phyloP scores from a whole-genome alignment of 176 grass and related monocot genomes.

The Oryza glumipatula region DNA sequence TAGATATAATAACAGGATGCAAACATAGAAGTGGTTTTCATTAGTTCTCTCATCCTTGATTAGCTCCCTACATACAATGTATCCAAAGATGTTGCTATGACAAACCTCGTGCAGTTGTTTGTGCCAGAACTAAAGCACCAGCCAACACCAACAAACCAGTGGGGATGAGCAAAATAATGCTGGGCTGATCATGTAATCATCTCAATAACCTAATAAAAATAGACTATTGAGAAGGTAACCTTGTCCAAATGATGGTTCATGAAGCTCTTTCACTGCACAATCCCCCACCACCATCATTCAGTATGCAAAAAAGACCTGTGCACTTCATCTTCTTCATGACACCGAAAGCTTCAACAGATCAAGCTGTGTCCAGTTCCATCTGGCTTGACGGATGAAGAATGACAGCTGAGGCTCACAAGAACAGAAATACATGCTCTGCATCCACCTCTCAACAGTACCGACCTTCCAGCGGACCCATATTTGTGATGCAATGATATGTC shows the following conservation, averaged over 20 bases:
- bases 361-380: constrained; percentile 6
- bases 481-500: constrained; percentile 42
- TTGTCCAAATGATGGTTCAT: constrained; percentile 45
- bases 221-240: constrained; percentile 34
- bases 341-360: constrained; percentile 21
- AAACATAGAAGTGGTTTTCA: constrained; percentile 23
- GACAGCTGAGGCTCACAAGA: constrained; percentile 20
- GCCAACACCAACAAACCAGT: not conserved
- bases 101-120: not conserved
- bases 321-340: constrained; percentile 37
- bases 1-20: constrained; percentile 25
- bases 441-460: constrained; percentile 35
- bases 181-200: constrained; percentile 7
- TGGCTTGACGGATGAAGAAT: constrained; percentile 31
- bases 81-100: constrained; percentile 28
- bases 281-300: constrained; percentile 33
- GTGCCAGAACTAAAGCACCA: constrained; percentile 26
- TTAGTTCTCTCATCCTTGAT: constrained; percentile 29
- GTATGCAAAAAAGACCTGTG: constrained; percentile 15
- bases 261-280: constrained; percentile 39
- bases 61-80: constrained; percentile 32
- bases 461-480: constrained; percentile 33
- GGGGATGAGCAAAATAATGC: constrained; percentile 31
- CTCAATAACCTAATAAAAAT: constrained; percentile 24
- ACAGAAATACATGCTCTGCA: constrained; percentile 31